Evolutionary conservation across 345 rosid genomes (phyloP), one percentile per base, ranked within the genome.

Genomic region (Linum usitatissimum): DNA sequence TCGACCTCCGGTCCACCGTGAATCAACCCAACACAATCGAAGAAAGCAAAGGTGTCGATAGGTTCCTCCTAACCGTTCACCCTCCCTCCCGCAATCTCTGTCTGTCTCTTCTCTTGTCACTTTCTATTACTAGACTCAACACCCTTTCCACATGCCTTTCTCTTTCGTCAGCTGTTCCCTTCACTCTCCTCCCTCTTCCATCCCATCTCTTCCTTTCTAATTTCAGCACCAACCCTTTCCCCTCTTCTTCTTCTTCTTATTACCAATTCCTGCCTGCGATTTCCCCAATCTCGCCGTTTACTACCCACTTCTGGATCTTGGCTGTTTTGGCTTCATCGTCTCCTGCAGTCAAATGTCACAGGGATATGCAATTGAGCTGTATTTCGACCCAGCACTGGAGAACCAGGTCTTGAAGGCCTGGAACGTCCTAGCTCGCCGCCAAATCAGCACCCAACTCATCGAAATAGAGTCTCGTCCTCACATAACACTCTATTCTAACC

Each of bases 401-500:
- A 94, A 94, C 78, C 99, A 94, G 77, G 95, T 88, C 55, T 68
- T 88, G 71, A 90, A 94, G 81, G 92, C 97, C 54, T 94, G 97
- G 96, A 94, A 94, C 72, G 97, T 94, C 63, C 80, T 94, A 57
- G 99, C 99, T 56, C 96, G 96, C 61, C 99, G 97, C 45, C 97
- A 94, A 75, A 88, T 90, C 81, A 90, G 97, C 64, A 82, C 91
- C 51, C 91, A 90, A 38, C 78, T 94, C 68, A 90, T 94, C 68
- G 95, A 78, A 77, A 90, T 88, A 73, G 95, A 88, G 77, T 90
- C 99, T 19, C 90, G 99, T 12, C 99, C 99, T 1, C 95, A 86
- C 75, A 81, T 94, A 75, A 90, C 97, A 51, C 87, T 94, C 13
- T 81, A 87, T 72, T 84, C 97, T 0, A 70, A 76, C 66, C 66